These are phyloP conservation scores for Pichia kudriavzevii DNA, from an alignment of 1,139 yeast species.

Conservation along the genomic window DNA sequence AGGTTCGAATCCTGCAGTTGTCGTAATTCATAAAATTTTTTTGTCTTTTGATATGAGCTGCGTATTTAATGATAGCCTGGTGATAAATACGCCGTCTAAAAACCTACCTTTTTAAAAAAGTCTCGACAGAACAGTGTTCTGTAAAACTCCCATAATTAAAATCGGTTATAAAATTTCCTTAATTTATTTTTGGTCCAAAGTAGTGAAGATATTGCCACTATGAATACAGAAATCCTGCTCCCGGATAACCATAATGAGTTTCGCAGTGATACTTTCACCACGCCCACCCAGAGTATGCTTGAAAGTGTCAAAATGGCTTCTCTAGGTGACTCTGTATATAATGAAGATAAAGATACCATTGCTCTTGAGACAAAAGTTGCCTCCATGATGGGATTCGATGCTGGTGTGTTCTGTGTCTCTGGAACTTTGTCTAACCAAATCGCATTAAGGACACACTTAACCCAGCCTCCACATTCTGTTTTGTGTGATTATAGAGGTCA, in stretches of 20 bases:
- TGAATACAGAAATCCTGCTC: no score
- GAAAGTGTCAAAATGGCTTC: conserved; percentile 52
- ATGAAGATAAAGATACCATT: conserved; percentile 68
- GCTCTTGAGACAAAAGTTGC: conserved; percentile 62
- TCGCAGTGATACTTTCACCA: conserved; percentile 88
- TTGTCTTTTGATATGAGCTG: no score
- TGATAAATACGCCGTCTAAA: no score
- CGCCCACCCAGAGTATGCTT: conserved; percentile 75
- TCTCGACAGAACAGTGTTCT: no score
- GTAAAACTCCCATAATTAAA: no score
- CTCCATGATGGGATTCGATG: conserved; percentile 69
- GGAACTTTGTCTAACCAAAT: conserved; percentile 91
- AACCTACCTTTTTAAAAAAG: no score
- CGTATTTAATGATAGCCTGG: no score
- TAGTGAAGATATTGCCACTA: no score
- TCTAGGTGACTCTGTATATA: conserved; percentile 82
- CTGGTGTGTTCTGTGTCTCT: conserved; percentile 76
- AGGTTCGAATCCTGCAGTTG: conserved; percentile 36
- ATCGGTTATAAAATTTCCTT: no score
- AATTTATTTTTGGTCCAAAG: no score
- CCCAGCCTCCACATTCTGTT: conserved; percentile 81
- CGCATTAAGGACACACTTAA: conserved; percentile 67
- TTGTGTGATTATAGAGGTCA: conserved; percentile 83
- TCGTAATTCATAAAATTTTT: no score
- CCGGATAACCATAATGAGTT: conserved; percentile 32